phyloP scores from a whole-genome alignment of 331 rosid species.

The Stylosanthes scabra region DNA sequence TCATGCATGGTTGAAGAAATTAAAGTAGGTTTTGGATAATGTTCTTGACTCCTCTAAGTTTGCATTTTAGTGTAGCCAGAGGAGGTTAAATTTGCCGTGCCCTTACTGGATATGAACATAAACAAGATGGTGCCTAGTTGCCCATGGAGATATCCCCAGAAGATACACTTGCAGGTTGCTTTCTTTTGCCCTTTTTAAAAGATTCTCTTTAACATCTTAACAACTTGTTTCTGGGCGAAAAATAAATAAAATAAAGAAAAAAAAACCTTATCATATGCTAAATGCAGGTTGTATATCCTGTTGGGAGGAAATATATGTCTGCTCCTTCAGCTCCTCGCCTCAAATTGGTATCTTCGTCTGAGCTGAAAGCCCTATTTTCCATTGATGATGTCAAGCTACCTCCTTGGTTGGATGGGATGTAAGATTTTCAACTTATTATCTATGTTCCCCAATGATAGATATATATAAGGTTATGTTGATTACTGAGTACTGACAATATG shows the following conservation, averaged over 20 bases:
- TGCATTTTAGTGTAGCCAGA: constrained; percentile 87
- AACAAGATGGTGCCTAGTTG: constrained; percentile 86
- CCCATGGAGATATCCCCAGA: constrained; percentile 87
- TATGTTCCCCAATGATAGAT: not conserved
- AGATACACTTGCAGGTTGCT: constrained; percentile 88
- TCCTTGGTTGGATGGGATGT: constrained; percentile 92
- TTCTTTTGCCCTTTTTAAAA: constrained; percentile 28
- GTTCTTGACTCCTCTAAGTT: constrained; percentile 59
- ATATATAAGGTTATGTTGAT: constrained; percentile 20
- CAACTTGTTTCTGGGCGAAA: constrained; percentile 21
- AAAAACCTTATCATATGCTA: constrained; percentile 17
- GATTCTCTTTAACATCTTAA: constrained; percentile 9
- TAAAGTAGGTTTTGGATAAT: constrained; percentile 52
- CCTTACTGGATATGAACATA: constrained; percentile 81
- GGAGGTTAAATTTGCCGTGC: constrained; percentile 97
- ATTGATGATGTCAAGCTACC: constrained; percentile 93
- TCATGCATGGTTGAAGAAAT: constrained; percentile 29
- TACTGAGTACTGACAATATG: constrained; percentile 6
- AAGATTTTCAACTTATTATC: constrained; percentile 39
- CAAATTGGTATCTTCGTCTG: constrained; percentile 74
- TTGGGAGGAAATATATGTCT: constrained; percentile 72
- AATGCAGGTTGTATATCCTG: constrained; percentile 73
- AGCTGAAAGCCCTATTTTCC: constrained; percentile 79
- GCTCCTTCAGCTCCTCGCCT: constrained; percentile 87
- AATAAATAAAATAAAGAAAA: not conserved